Percentiles rank a stretch among this genome's conserved stretches.
These are phyloP conservation scores for Moesziomyces sp. DNA, from an alignment of 1,284 basidiomycete species.

Conservation along the genomic window DNA sequence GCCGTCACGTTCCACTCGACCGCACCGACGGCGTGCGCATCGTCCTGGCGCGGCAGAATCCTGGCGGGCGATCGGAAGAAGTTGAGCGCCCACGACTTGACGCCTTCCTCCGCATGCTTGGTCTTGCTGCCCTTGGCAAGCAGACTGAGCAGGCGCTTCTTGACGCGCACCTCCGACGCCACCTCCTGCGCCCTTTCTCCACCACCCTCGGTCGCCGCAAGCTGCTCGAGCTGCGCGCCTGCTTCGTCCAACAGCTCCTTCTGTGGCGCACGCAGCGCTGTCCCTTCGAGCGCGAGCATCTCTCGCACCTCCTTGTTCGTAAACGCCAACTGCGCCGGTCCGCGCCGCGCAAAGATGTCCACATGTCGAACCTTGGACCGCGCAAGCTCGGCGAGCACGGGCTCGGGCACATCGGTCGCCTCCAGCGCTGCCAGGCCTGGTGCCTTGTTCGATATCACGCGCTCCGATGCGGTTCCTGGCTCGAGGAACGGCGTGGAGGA, in stretches of 20 bases:
- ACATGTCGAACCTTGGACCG: constrained; percentile 79
- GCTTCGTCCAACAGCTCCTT: constrained; percentile 64
- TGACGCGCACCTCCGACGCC: constrained; percentile 66
- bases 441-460: constrained; percentile 30
- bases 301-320: constrained; percentile 95
- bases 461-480: constrained; percentile 1
- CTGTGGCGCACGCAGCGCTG: constrained; percentile 73
- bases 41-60: constrained; percentile 23
- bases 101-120: constrained; percentile 19
- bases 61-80: constrained; percentile 58
- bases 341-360: constrained; percentile 84
- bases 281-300: constrained; percentile 81
- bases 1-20: constrained; percentile 58
- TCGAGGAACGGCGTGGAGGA: constrained; percentile 45
- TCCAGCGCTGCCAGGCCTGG: constrained; percentile 73
- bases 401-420: constrained; percentile 82
- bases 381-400: constrained; percentile 78
- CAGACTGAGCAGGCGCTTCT: constrained; percentile 73
- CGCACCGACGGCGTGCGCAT: constrained; percentile 7
- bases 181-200: constrained; percentile 19
- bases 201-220: constrained; percentile 27
- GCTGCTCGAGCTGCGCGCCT: constrained; percentile 52
- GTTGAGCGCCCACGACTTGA: constrained; percentile 58
- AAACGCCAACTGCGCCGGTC: constrained; percentile 88
- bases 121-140: constrained; percentile 77